These are phyloP conservation scores for Fusarium guadeloupense DNA, from an alignment of 2,329 filamentous ascomycete species.

Conservation along the genomic window DNA sequence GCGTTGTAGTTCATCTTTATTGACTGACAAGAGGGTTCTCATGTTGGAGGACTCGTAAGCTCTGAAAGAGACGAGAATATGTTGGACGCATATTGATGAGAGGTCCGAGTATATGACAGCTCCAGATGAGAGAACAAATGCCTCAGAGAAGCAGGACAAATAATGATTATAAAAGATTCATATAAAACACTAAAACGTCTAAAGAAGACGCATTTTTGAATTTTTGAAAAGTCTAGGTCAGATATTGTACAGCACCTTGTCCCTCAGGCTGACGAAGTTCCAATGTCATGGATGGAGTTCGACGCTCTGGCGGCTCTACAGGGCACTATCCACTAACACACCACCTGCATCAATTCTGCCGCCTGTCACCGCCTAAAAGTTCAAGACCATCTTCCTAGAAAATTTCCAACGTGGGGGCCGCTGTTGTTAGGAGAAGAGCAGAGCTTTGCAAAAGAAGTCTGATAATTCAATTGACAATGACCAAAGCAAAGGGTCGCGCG, in stretches of 20 bases:
- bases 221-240: no score
- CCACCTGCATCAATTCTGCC: constrained; percentile 53
- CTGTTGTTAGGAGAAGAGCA: constrained; percentile 15
- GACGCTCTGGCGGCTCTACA: constrained; percentile 18
- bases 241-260: no score
- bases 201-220: background rate
- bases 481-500: constrained; percentile 61
- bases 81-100: constrained; percentile 51
- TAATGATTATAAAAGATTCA: background rate
- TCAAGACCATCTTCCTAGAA: constrained; percentile 45
- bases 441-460: constrained; percentile 25
- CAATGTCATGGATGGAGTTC: constrained; percentile 1
- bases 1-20: background rate
- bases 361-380: constrained; percentile 61
- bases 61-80: constrained; percentile 49
- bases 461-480: constrained; percentile 56
- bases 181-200: background rate
- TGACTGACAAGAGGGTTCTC: constrained; percentile 81
- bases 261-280: constrained; percentile 4
- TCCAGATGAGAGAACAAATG: background rate
- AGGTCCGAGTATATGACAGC: background rate
- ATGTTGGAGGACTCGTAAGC: constrained; percentile 60
- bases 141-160: background rate
- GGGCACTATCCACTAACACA: constrained; percentile 11
- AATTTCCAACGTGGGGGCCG: constrained; percentile 49